These are phyloP conservation scores for Houttuynia cordata DNA, from an alignment of 164 flowering plant species.

Conservation along the genomic window DNA sequence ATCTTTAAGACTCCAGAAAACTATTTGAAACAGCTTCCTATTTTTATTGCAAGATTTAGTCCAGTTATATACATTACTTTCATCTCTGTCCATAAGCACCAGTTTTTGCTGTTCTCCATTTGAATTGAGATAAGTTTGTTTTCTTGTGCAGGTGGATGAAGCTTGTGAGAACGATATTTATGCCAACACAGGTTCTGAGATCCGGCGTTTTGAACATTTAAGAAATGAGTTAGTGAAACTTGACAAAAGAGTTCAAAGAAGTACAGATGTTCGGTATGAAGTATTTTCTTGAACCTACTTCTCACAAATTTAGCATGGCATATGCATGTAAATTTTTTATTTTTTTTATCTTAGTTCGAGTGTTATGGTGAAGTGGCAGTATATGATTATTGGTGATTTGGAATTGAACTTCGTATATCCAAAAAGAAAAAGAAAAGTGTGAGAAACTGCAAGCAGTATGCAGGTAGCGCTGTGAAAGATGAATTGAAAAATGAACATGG, in stretches of 20 bases:
- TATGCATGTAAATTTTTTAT: too few relatives aligned
- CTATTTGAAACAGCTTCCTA: too few relatives aligned
- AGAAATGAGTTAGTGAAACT: slow-evolving; percentile 79
- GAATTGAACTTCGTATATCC: too few relatives aligned
- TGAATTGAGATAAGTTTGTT: background rate
- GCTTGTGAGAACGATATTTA: slow-evolving; percentile 10
- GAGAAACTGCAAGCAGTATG: too few relatives aligned
- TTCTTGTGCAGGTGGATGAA: slow-evolving; percentile 34
- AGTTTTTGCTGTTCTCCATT: background rate
- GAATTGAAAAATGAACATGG: too few relatives aligned
- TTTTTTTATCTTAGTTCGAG: too few relatives aligned
- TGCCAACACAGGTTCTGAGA: slow-evolving; percentile 29
- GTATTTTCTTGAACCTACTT: slow-evolving; percentile 3
- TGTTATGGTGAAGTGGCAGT: too few relatives aligned
- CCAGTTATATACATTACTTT: too few relatives aligned
- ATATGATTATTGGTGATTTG: too few relatives aligned
- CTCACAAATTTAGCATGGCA: background rate
- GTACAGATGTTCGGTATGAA: slow-evolving; percentile 47
- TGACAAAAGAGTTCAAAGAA: slow-evolving; percentile 81
- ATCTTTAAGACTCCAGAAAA: background rate
- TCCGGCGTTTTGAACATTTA: slow-evolving; percentile 66
- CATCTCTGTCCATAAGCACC: background rate
- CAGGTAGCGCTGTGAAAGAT: too few relatives aligned
- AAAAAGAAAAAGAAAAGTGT: too few relatives aligned
- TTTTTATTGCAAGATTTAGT: too few relatives aligned